Base-by-base conservation (phyloP, 768 basidiomycete species). In the Filobasidium floriforme region DNA sequence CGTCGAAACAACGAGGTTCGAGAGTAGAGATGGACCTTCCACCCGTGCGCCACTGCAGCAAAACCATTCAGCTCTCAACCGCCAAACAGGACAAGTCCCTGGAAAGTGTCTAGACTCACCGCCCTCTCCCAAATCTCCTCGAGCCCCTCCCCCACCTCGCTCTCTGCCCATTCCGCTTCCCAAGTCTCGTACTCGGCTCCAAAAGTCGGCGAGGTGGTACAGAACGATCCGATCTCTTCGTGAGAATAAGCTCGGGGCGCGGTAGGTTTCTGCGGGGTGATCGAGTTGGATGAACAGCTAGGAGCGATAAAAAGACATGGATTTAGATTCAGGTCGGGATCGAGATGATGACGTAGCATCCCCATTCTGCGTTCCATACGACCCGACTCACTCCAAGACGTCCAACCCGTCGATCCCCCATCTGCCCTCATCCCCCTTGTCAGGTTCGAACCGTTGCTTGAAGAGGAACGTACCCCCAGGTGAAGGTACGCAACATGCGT, bases 371-470 rank as follows among this genome's bases (percentile, higher is more conserved):
- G 32, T 37, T 37, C 32, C 9, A 9, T 9, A 37, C 32, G 9
- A 4, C 9, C 32, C 46, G 12, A 5, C 46, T 49, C 12, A 76
- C 77, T 71, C 69, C n/a, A 74, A 59, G 1, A 78, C 73, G 7
- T 75, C 72, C 28, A 78, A 44, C 7, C 72, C 73, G 40, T 78
- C 77, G 40, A 78, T 75, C 0, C 75, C 77, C 77, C 77, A 78
- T 32, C 66, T 71, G 9, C 77, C 77, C 29, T 63, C 52, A 60
- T 76, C 77, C 18, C 72, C 75, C n/a, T 69, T 69, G 55, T 76
- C 75, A 32, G 76, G 72, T 66, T 78, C 75, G 65, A 76, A 75
- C 26, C 74, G 32, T 67, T 78, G 75, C 37, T 63, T 64, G 60
- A 78, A 76, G 29, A 76, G 52, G 61, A 78, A 68, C 29, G 75